Base-by-base conservation (phyloP, 2,329 filamentous ascomycete genomes). In the Fusarium paranaense region DNA sequence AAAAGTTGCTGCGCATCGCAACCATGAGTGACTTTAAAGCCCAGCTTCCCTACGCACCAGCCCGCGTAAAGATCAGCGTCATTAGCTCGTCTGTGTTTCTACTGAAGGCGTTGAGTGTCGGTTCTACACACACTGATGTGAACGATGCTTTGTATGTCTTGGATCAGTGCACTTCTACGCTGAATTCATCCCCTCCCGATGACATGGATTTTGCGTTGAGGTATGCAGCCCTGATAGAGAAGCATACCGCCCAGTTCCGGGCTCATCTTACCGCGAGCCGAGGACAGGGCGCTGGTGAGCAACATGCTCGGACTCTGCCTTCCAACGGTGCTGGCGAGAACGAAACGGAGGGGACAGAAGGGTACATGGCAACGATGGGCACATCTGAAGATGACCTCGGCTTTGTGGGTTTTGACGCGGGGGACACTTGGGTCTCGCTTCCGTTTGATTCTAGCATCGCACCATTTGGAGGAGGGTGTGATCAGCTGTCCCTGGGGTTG, bases 151-250 rank as follows among this genome's bases (percentile, higher is more conserved):
- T 78, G 4, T 54, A 42, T 4, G 57, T 66, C 1, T 25, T 78
- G 11, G 72, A 78, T 8, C 69, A 68, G 25, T 77, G 74, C n/a
- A 77, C 66, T 0, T 54, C 52, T 2, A 67, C 69, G 0, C 68
- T 78, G 1, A 71, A 67, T 14, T 61, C 45, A 0, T 74, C 62
- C 0, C 70, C 74, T 0, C 65, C 70, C 2, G 76, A 78, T 32
- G 76, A 78, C 5, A 78, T 78, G 76, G 76, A 78, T 14, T 78
- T 78, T 61, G 66, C 76, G 0, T 45, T 78, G 32, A 65, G 76
- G 40, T 78, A 78, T 35, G 76, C 74, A 0, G 58, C 75, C 13
- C 67, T 78, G 10, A 66, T 78, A 10, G 76, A 76, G 22, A 76
- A 72, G 25, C 76, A 78, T 40, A 68, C 69, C 0, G 58, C 69